These are phyloP conservation scores for Saraca asoca DNA, from an alignment of 331 rosid species.

Conservation along the genomic window DNA sequence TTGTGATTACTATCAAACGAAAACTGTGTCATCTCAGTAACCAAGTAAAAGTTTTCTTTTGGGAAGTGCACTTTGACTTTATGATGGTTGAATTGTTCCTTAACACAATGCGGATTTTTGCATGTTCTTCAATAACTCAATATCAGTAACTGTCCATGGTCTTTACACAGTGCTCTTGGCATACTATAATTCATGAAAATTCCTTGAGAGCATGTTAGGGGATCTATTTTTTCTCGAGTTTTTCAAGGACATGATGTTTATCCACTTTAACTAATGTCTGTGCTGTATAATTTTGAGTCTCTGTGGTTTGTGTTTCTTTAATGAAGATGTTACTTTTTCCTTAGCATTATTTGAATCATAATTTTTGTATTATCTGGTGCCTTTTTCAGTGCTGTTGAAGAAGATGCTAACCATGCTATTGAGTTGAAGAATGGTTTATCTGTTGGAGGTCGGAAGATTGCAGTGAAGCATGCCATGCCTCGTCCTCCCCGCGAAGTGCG, in stretches of 20 bases:
- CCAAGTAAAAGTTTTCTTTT: background rate
- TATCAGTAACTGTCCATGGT: conserved; percentile 18
- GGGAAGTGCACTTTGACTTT: conserved; percentile 22
- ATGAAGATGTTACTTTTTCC: background rate
- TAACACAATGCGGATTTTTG: background rate
- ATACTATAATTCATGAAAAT: conserved; percentile 1
- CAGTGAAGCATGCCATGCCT: conserved; percentile 81
- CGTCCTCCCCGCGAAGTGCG: conserved; percentile 80
- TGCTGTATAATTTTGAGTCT: conserved; percentile 14
- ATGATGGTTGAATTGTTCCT: background rate
- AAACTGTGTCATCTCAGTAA: conserved; percentile 4
- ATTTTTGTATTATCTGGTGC: conserved; percentile 36
- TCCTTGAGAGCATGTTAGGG: conserved; percentile 11
- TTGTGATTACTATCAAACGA: background rate
- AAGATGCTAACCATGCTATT: conserved; percentile 79
- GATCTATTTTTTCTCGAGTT: background rate
- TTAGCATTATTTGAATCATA: conserved; percentile 10
- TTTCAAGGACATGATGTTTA: conserved; percentile 1
- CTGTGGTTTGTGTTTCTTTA: conserved; percentile 11
- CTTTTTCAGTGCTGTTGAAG: conserved; percentile 73
- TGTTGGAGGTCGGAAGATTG: conserved; percentile 73
- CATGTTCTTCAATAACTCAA: background rate
- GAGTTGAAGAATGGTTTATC: conserved; percentile 73
- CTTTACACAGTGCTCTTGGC: conserved; percentile 8
- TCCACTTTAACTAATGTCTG: conserved; percentile 7